These are phyloP conservation scores for Fusarium circinatum DNA, from an alignment of 2,329 filamentous ascomycete species.

Conservation along the genomic window DNA sequence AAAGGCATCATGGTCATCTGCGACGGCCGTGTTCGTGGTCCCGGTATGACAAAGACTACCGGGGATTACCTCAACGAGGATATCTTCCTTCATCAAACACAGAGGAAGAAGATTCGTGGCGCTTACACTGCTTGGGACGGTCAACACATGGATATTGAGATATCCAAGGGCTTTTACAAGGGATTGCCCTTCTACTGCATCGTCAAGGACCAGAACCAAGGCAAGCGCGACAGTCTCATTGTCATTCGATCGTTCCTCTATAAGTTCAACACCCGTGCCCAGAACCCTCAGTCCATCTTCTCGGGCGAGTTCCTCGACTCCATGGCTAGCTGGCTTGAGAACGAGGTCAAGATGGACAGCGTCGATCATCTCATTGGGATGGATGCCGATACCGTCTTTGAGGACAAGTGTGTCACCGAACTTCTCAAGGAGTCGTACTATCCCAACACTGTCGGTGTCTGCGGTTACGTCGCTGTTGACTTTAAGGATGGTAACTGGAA, in stretches of 20 bases:
- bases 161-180: neutral
- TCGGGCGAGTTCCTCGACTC: neutral
- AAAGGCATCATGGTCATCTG: neutral
- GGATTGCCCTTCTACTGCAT: neutral
- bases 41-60: neutral
- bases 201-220: neutral
- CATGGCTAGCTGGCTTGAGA: neutral
- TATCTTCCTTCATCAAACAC: neutral
- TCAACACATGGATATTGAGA: neutral
- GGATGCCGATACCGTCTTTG: neutral
- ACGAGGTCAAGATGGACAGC: neutral
- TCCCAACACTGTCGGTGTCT: neutral
- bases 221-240: neutral
- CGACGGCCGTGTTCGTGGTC: neutral
- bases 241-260: neutral
- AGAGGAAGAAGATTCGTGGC: neutral
- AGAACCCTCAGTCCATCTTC: neutral
- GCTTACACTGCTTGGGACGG: neutral
- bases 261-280: neutral
- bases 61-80: neutral
- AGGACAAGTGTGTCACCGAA: neutral
- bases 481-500: neutral
- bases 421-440: neutral
- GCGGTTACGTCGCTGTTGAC: neutral
- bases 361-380: neutral